phyloP scores from a whole-genome alignment of 305 asterid species.

The Fraxinus sp. region DNA sequence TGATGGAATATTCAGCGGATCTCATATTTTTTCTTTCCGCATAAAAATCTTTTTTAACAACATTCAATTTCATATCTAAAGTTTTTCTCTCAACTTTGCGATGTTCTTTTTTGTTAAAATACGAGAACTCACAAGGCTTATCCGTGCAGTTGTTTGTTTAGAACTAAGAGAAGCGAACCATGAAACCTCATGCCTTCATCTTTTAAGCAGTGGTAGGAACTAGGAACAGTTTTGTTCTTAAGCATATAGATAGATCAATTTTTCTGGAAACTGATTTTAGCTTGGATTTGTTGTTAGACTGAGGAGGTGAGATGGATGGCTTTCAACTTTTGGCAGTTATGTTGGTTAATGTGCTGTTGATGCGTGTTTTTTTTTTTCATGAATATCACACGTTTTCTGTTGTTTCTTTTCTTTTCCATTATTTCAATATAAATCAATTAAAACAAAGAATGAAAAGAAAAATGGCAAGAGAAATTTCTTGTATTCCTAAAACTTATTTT shows the following conservation, averaged over 20 bases:
- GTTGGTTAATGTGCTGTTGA: background rate
- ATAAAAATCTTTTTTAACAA: background rate
- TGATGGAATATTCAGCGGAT: background rate
- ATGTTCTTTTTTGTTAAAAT: background rate
- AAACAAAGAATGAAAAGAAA: background rate
- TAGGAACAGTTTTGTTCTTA: background rate
- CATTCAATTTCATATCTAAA: background rate
- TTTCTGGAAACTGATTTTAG: background rate
- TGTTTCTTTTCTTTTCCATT: background rate
- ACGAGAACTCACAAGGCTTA: background rate
- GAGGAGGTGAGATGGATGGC: background rate
- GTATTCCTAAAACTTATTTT: no score
- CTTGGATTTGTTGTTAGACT: background rate
- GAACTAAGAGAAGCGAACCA: background rate
- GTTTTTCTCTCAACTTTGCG: background rate
- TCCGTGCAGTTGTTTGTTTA: background rate
- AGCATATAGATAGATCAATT: background rate
- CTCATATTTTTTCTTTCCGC: background rate
- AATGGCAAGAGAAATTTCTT: background rate
- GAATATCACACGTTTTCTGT: background rate
- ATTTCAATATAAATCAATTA: background rate
- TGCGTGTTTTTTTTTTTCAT: background rate
- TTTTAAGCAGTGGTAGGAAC: background rate
- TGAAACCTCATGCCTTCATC: background rate
- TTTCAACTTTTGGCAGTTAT: background rate